These are phyloP conservation scores for Westerdykella sp. DNA, from an alignment of 2,329 filamentous ascomycete species.

Conservation along the genomic window DNA sequence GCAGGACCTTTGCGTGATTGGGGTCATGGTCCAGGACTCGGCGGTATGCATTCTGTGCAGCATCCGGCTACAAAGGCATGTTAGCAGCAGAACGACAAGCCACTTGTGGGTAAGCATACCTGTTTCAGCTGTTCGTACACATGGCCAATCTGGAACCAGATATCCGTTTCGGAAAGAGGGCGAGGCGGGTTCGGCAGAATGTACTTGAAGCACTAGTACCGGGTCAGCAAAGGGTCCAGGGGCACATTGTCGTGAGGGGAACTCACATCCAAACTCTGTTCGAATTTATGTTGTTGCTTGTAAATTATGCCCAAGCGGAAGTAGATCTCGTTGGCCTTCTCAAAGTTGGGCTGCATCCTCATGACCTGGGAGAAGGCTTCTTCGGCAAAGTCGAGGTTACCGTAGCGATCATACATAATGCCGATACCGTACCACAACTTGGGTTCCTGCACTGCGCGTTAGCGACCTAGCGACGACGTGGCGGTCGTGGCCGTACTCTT, in stretches of 20 bases:
- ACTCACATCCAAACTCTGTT: slow-evolving; percentile 78
- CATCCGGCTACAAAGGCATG: slow-evolving; percentile 66
- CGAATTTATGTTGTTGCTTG: slow-evolving; percentile 94
- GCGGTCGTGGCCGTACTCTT: slow-evolving; percentile 7
- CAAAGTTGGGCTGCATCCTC: slow-evolving; percentile 95
- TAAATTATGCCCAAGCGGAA: slow-evolving; percentile 99
- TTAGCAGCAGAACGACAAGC: slow-evolving; percentile 15
- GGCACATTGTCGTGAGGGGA: not conserved
- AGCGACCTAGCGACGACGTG: not conserved
- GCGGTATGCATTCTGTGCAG: slow-evolving; percentile 84
- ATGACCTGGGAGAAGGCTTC: slow-evolving; percentile 98
- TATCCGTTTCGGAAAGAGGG: slow-evolving; percentile 92
- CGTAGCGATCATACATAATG: slow-evolving; percentile 93
- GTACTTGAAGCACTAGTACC: slow-evolving; percentile 87
- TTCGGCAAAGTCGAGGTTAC: slow-evolving; percentile 92
- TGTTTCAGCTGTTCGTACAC: slow-evolving; percentile 99
- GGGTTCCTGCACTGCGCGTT: slow-evolving; percentile 59
- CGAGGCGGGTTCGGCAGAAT: slow-evolving; percentile 90
- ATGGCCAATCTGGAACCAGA: slow-evolving; percentile 99
- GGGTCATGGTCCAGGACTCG: slow-evolving; percentile 91
- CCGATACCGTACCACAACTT: slow-evolving; percentile 99
- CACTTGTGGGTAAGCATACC: slow-evolving; percentile 52
- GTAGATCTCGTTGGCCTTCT: slow-evolving; percentile 99
- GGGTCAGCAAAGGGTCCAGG: not conserved
- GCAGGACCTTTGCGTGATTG: slow-evolving; percentile 94